Evolutionary conservation across 2,329 filamentous ascomycete species (phyloP).

Genomic region (Zelopaecilomyces penicillatus): DNA sequence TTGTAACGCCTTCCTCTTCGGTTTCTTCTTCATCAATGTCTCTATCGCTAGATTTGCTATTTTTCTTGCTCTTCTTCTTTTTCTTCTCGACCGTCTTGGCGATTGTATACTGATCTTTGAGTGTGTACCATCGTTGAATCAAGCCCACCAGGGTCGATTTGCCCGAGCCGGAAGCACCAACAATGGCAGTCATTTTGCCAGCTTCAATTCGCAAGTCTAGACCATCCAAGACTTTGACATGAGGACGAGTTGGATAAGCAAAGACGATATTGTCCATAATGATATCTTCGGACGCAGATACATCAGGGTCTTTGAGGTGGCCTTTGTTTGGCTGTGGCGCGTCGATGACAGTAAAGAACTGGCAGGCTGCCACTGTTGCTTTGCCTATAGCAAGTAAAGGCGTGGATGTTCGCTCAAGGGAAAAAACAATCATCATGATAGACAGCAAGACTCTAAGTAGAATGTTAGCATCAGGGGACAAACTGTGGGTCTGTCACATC

Average conservation of each 20-base stretch:
- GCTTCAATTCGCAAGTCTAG: slow-evolving; percentile 50
- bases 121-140: slow-evolving; percentile 63
- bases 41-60: slow-evolving; percentile 18
- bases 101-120: slow-evolving; percentile 45
- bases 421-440: slow-evolving; percentile 49
- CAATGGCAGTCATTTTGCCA: slow-evolving; percentile 64
- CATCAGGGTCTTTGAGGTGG: slow-evolving; percentile 27
- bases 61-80: slow-evolving; percentile 34
- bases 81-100: slow-evolving; percentile 41
- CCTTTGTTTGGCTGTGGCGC: slow-evolving; percentile 32
- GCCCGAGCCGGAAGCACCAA: slow-evolving; percentile 63
- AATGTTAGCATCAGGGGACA: slow-evolving; percentile 4
- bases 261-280: slow-evolving; percentile 58
- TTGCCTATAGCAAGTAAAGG: slow-evolving; percentile 51
- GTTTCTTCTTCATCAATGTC: slow-evolving; percentile 18
- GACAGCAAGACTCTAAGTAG: slow-evolving; percentile 41
- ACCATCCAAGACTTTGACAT: slow-evolving; percentile 54
- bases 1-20: slow-evolving; percentile 18
- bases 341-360: slow-evolving; percentile 49
- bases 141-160: slow-evolving; percentile 68
- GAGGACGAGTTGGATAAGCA: slow-evolving; percentile 59
- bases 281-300: slow-evolving; percentile 31
- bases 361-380: slow-evolving; percentile 48
- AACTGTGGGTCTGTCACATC: no score
- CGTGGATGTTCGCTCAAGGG: slow-evolving; percentile 47